These are phyloP conservation scores for Rhizophagus sp. DNA, from an alignment of 192 early-diverging fungal genomes.

Conservation along the genomic window DNA sequence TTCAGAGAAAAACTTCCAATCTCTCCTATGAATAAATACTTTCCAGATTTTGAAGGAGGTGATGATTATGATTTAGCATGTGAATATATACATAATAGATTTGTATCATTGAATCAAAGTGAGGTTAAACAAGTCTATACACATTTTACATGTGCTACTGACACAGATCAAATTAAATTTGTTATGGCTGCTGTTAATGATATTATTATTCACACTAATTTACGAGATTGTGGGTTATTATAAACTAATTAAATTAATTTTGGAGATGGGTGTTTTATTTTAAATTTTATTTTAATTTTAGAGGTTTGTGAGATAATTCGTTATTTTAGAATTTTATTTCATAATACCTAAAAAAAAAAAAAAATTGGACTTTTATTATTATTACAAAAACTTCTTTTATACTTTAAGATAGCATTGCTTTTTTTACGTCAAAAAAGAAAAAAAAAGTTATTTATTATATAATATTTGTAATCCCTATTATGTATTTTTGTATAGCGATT, in stretches of 20 bases:
- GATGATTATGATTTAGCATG: slow-evolving; percentile 73
- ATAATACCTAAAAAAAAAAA: too few species aligned
- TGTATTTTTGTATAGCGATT: too few species aligned
- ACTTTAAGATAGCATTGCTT: too few species aligned
- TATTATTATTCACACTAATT: slow-evolving; percentile 84
- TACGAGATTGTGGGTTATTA: slow-evolving; percentile 76
- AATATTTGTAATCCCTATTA: too few species aligned
- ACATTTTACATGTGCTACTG: slow-evolving; percentile 87
- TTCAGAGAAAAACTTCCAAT: slow-evolving; percentile 87
- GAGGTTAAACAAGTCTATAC: slow-evolving; percentile 86
- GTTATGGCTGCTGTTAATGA: slow-evolving; percentile 90
- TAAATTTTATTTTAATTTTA: too few species aligned
- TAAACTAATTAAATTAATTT: slow-evolving; percentile 40
- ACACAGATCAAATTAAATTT: slow-evolving; percentile 85
- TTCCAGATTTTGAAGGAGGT: slow-evolving; percentile 80
- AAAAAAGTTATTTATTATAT: too few species aligned
- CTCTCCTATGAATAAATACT: slow-evolving; percentile 85
- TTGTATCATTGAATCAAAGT: slow-evolving; percentile 76
- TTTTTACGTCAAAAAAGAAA: too few species aligned
- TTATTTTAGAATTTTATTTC: too few species aligned
- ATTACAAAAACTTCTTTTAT: too few species aligned
- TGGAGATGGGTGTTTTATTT: neutral
- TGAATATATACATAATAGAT: slow-evolving; percentile 79
- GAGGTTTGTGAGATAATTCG: too few species aligned
- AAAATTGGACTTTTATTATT: too few species aligned